These are phyloP conservation scores for Trichoderma sp. DNA, from an alignment of 2,329 filamentous ascomycete species.

Conservation along the genomic window DNA sequence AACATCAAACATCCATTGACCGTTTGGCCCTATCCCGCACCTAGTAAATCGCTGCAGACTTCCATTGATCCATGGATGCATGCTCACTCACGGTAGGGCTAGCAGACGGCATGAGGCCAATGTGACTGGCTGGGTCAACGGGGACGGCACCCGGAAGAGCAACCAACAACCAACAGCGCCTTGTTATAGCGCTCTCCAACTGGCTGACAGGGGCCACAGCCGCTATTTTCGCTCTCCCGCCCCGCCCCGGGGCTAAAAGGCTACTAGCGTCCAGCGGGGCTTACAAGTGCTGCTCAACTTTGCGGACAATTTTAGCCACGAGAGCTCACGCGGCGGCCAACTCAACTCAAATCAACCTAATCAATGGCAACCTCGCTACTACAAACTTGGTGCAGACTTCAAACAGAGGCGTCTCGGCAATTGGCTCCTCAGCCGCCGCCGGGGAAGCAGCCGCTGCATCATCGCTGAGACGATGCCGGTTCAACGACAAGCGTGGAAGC, in stretches of 20 bases:
- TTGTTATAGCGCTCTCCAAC: neutral
- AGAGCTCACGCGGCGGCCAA: neutral
- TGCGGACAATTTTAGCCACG: neutral
- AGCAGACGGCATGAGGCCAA: neutral
- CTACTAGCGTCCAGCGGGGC: neutral
- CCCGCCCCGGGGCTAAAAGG: conserved; percentile 10
- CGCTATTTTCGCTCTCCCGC: neutral
- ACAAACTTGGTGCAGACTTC: neutral
- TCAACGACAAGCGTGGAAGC: neutral
- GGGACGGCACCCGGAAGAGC: neutral
- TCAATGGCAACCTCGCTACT: neutral
- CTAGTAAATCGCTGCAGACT: neutral
- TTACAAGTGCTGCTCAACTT: neutral
- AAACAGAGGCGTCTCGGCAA: neutral
- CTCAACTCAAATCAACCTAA: neutral
- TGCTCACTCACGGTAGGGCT: neutral
- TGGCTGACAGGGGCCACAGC: neutral
- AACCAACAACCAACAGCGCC: conserved; percentile 3
- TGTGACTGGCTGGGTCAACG: conserved; percentile 17
- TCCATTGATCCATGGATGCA: neutral
- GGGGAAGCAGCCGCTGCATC: neutral
- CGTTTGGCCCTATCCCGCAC: neutral
- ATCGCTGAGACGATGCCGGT: neutral
- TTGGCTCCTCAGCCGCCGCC: neutral
- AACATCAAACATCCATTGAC: neutral